A percentile compares a stretch with the other conserved stretches of the same genome.
These are phyloP conservation scores for Aspergillus sp. DNA, from an alignment of 2,329 filamentous ascomycete genomes.

Conservation along the genomic window DNA sequence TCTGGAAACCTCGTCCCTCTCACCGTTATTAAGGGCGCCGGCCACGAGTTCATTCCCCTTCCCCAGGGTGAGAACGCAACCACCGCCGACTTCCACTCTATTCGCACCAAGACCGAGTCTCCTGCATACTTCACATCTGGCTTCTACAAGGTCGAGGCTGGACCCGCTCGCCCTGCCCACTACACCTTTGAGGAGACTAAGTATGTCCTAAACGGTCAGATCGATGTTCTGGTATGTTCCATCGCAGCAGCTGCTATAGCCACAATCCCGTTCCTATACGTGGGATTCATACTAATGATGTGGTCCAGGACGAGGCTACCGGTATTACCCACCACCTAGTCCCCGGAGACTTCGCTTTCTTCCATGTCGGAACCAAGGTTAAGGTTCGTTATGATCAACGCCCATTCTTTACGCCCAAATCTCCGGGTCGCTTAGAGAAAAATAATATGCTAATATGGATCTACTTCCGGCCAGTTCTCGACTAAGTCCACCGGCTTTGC, in stretches of 20 bases:
- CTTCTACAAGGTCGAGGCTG: constrained; percentile 18
- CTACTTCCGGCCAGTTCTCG: constrained; percentile 9
- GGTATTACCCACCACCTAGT: constrained; percentile 7
- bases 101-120: constrained; percentile 14
- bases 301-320: constrained; percentile 6
- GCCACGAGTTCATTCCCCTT: constrained; percentile 16
- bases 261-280: neutral
- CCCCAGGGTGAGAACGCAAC: constrained; percentile 15
- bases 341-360: constrained; percentile 7
- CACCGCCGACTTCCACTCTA: constrained; percentile 17
- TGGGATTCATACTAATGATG: constrained; percentile 1
- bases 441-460: constrained; percentile 3
- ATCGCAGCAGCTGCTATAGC: too few species aligned
- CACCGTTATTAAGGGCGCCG: constrained; percentile 16
- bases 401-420: neutral
- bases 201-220: constrained; percentile 16
- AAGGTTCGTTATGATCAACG: constrained; percentile 7
- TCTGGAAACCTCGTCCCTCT: constrained; percentile 13
- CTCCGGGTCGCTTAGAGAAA: neutral
- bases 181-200: constrained; percentile 18
- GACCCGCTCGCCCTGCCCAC: constrained; percentile 11
- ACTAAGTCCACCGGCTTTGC: constrained; percentile 13
- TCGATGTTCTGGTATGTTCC: constrained; percentile 14
- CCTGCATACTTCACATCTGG: constrained; percentile 14
- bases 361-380: constrained; percentile 12